These are phyloP conservation scores for Rhizoctonia solani DNA, from an alignment of 1,284 basidiomycete species.

Conservation along the genomic window DNA sequence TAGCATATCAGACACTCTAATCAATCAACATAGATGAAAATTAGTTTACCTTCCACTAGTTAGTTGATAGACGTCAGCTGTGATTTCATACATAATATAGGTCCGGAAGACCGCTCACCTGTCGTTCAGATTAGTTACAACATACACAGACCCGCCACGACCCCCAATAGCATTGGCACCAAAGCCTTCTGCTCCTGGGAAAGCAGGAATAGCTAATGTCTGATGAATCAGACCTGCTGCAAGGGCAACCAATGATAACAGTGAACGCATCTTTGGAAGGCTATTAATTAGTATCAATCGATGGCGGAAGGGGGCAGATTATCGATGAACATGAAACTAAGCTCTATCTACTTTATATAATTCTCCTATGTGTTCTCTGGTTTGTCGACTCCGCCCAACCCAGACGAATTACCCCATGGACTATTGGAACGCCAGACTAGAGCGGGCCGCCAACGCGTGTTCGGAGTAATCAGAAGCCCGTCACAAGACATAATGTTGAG, in stretches of 20 bases:
- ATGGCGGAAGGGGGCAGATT: no score
- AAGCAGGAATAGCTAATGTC: slow-evolving; percentile 4
- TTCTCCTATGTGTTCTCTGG: no score
- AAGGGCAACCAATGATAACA: not conserved
- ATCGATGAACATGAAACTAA: no score
- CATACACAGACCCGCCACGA: slow-evolving; percentile 46
- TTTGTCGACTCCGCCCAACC: no score
- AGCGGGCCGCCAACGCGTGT: slow-evolving; percentile 1
- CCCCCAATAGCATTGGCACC: slow-evolving; percentile 47
- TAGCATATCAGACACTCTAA: not conserved
- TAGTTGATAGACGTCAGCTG: no score
- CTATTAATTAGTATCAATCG: no score
- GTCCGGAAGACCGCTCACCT: not conserved
- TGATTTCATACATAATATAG: not conserved
- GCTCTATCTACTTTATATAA: no score
- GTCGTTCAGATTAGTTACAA: slow-evolving; percentile 48
- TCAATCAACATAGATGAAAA: not conserved
- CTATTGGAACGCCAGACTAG: not conserved
- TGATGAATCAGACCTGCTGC: not conserved
- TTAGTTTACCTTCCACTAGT: slow-evolving; percentile 2
- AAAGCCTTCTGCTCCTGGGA: slow-evolving; percentile 42
- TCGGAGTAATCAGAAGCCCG: slow-evolving; percentile 30
- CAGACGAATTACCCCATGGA: slow-evolving; percentile 12
- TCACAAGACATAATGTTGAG: not conserved
- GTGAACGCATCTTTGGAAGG: slow-evolving; percentile 10